These are phyloP conservation scores for Heritiera fomes DNA, from an alignment of 345 rosid species.

Conservation along the genomic window DNA sequence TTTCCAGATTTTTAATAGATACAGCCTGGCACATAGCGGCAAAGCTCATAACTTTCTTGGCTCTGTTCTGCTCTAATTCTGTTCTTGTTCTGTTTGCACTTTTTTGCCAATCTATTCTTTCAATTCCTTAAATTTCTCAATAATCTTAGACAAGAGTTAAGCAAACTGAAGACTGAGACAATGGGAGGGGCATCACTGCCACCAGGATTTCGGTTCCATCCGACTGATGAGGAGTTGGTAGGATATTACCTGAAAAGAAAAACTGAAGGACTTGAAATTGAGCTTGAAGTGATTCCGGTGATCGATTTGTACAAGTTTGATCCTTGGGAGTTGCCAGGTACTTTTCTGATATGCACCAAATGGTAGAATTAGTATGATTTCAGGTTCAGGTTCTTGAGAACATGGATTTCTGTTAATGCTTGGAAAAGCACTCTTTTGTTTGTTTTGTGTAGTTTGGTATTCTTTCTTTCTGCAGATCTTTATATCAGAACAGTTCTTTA, in stretches of 20 bases:
- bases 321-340: conserved; percentile 96
- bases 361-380: no score
- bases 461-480: not conserved
- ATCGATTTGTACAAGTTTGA: conserved; percentile 86
- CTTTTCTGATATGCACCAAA: not conserved
- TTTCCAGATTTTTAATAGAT: conserved; percentile 61
- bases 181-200: conserved; percentile 78
- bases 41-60: not conserved
- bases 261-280: conserved; percentile 62
- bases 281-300: conserved; percentile 84
- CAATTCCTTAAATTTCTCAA: conserved; percentile 12
- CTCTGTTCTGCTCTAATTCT: conserved; percentile 10
- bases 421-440: conserved; percentile 36
- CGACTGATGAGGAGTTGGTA: conserved; percentile 83
- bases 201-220: conserved; percentile 93
- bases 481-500: not conserved
- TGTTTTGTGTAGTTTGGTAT: conserved; percentile 24
- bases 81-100: conserved; percentile 14
- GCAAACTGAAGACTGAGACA: conserved; percentile 6
- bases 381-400: conserved; percentile 22
- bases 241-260: conserved; percentile 83
- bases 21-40: conserved; percentile 40
- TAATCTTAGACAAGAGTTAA: not conserved
- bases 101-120: not conserved
- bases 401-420: conserved; percentile 14